phyloP scores from a whole-genome alignment of 495 filamentous ascomycete species.

The Sordaria brevicollis region DNA sequence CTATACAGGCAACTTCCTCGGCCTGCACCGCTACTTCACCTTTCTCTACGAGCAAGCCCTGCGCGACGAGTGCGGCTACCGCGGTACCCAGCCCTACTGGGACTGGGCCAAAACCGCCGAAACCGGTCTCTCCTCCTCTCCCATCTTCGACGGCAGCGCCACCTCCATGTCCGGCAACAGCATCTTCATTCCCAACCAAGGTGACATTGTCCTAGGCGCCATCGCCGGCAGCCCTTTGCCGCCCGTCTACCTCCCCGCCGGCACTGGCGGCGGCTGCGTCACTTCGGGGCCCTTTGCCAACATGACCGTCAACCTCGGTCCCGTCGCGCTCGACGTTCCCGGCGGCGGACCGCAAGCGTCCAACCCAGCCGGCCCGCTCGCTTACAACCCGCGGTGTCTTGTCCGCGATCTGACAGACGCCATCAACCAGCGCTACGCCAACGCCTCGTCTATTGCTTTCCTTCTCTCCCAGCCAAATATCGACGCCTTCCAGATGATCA shows the following conservation, averaged over 20 bases:
- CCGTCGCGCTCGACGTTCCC: slow-evolving; percentile 19
- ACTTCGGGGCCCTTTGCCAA: slow-evolving; percentile 47
- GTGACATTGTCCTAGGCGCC: slow-evolving; percentile 13
- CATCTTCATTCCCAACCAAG: slow-evolving; percentile 26
- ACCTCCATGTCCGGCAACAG: slow-evolving; percentile 55
- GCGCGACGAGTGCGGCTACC: slow-evolving; percentile 61
- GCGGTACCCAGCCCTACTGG: slow-evolving; percentile 52
- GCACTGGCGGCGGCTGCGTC: slow-evolving; percentile 56
- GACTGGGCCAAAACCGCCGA: slow-evolving; percentile 48
- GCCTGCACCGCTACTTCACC: slow-evolving; percentile 63
- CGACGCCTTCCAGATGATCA: slow-evolving; percentile 37
- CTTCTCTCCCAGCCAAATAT: slow-evolving; percentile 30
- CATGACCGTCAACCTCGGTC: slow-evolving; percentile 46
- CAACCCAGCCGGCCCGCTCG: slow-evolving; percentile 12
- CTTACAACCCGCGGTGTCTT: slow-evolving; percentile 51
- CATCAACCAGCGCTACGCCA: slow-evolving; percentile 37
- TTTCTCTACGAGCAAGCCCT: slow-evolving; percentile 57
- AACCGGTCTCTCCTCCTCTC: slow-evolving; percentile 37
- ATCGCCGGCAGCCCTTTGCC: slow-evolving; percentile 15
- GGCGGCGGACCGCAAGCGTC: background rate
- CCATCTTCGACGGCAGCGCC: slow-evolving; percentile 50
- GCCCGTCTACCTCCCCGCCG: slow-evolving; percentile 26
- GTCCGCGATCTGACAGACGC: slow-evolving; percentile 48
- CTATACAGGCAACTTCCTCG: slow-evolving; percentile 53
- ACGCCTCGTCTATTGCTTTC: slow-evolving; percentile 32